These are phyloP conservation scores for Monilinia fructicola DNA, from an alignment of 2,329 filamentous ascomycete species.

Conservation along the genomic window DNA sequence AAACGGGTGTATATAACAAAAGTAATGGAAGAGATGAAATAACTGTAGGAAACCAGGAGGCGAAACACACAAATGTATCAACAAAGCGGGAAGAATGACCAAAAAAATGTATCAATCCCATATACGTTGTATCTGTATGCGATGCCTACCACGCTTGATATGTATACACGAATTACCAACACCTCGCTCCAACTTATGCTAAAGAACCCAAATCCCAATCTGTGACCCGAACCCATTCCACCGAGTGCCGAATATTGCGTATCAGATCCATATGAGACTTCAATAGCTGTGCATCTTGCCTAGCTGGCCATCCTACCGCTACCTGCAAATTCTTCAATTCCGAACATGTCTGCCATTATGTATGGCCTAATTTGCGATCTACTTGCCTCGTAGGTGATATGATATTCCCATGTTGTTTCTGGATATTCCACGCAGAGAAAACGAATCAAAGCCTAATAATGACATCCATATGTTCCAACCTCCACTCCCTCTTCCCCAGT, in stretches of 20 bases:
- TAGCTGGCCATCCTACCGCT: not conserved
- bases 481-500: slow-evolving; percentile 81
- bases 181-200: slow-evolving; percentile 9
- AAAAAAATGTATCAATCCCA: not conserved
- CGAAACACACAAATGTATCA: not conserved
- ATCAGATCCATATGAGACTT: not conserved
- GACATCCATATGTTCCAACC: slow-evolving; percentile 86
- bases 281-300: not conserved
- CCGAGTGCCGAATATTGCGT: not conserved
- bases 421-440: not conserved
- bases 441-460: slow-evolving; percentile 66
- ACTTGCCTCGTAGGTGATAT: not conserved
- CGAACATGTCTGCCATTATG: not conserved
- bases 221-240: not conserved
- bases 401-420: not conserved
- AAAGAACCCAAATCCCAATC: slow-evolving; percentile 5
- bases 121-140: not conserved
- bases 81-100: not conserved
- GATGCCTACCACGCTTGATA: not conserved
- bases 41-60: no score
- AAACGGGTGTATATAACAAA: not conserved
- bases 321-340: no score
- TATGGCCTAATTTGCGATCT: not conserved
- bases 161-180: slow-evolving; percentile 9
- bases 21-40: no score